Evolutionary conservation across 2,329 filamentous ascomycete genomes (phyloP), one percentile per base, ranked within the genome.

Genomic region (Fusarium acutatum): DNA sequence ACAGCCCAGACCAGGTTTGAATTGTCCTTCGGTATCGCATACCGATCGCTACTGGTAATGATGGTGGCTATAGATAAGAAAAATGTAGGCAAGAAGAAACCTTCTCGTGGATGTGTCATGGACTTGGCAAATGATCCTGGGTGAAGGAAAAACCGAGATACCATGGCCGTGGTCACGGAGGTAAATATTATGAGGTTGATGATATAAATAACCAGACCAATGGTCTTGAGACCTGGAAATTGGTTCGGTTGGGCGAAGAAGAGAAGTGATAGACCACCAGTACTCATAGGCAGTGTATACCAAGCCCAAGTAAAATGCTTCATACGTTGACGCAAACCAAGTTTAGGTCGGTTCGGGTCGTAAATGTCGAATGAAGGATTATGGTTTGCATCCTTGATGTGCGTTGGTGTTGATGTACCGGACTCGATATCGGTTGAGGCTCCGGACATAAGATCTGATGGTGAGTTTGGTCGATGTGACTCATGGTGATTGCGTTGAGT

Each of bases 201-300:
- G 73, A 93, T 86, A 81, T 92, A 94, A 46, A 94, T 85, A 28
- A 88, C 86, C 46, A 89, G 83, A 3, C 92, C 92, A 64, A 94
- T 91, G 8, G 88, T 86, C 17, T 81, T 79, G 5, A 94, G 83
- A 2, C 92, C 92, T 0, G 82, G 80, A 77, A 95, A 95, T 56
- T 84, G 83, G 74, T 90, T 88, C 7, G 92, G 92, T 60, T 90
- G 89, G 9, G 86, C 85, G 50, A 84, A 84, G 50, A 95, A 84
- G n/a, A 94, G 86, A 14, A 91, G 83, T 0, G 92, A 89, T 8
- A 95, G 82, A 1, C 92, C 92, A 34, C 92, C 93, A 0, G 92
- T 94, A 44, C 90, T 92, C 92, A 94, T 94, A 3, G 91, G 91
- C 49, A 90, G 83, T 4, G 92, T 92, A 81, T 91, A 95, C 92